phyloP scores from a whole-genome alignment of 2,329 filamentous ascomycete genomes.

The Trichophyton rubrum region DNA sequence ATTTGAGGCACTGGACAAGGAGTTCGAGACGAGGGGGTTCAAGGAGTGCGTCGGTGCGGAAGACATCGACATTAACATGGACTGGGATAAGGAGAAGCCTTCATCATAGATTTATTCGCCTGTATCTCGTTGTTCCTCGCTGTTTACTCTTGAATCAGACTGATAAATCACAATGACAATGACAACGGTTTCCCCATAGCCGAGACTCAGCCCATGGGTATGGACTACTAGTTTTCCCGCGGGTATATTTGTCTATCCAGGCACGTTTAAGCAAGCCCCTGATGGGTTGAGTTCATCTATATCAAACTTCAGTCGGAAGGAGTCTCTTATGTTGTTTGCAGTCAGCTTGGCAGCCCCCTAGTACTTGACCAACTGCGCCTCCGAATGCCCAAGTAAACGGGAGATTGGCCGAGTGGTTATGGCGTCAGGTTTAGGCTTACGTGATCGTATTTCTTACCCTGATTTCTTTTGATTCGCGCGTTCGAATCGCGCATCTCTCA shows the following conservation, averaged over 20 bases:
- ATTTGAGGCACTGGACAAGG: conserved; percentile 1
- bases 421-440: conserved; percentile 9
- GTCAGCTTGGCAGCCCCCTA: neutral
- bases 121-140: neutral
- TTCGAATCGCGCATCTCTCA: conserved; percentile 10
- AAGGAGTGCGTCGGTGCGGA: neutral
- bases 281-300: too few relatives aligned
- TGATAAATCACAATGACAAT: too few relatives aligned
- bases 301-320: too few relatives aligned
- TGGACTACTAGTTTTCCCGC: too few relatives aligned
- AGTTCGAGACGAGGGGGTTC: neutral
- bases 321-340: neutral
- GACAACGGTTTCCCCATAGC: too few relatives aligned
- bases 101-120: neutral
- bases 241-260: too few relatives aligned
- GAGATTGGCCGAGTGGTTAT: conserved; percentile 10
- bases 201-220: too few relatives aligned
- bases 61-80: neutral
- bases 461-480: conserved; percentile 9
- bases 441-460: conserved; percentile 3
- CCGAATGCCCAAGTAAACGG: neutral
- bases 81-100: neutral
- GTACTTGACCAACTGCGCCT: neutral
- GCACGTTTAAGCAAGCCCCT: too few relatives aligned
- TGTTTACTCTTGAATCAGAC: neutral